Conservation (phyloP, 805 yeast genomes). For the Lachancea nothofagi region DNA sequence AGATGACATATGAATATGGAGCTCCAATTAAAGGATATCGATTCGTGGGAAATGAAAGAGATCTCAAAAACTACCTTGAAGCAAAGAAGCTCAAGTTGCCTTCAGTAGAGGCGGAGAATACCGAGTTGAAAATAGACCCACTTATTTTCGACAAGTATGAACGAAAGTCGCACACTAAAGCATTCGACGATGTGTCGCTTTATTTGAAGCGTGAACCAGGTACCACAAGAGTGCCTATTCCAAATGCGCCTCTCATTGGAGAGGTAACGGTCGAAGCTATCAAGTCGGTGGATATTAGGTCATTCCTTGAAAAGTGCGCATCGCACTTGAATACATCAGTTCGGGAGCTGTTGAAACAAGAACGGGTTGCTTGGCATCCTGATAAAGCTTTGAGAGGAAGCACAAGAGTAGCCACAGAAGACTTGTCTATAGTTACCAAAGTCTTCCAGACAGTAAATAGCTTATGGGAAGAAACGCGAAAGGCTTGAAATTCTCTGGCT, state of each 20-base stretch:
- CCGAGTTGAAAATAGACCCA: neutral
- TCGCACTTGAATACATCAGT: neutral
- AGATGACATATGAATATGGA: constrained; percentile 9
- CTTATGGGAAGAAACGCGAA: constrained; percentile 6
- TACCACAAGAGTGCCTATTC: neutral
- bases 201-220: constrained; percentile 1
- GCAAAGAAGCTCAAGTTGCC: neutral
- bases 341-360: constrained; percentile 5
- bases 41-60: constrained; percentile 7
- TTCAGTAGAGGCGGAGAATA: neutral
- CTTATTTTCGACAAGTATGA: neutral
- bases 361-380: constrained; percentile 11
- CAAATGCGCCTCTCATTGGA: constrained; percentile 3
- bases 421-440: constrained; percentile 1
- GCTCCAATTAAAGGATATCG: constrained; percentile 6
- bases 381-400: constrained; percentile 4
- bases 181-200: neutral
- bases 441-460: constrained; percentile 8
- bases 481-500: neutral
- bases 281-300: neutral
- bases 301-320: constrained; percentile 3
- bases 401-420: neutral
- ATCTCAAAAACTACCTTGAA: neutral
- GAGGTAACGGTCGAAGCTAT: constrained; percentile 1
- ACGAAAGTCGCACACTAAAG: neutral